These are phyloP conservation scores for Venustampulla echinocandica DNA, from an alignment of 495 filamentous ascomycete species.

Conservation along the genomic window DNA sequence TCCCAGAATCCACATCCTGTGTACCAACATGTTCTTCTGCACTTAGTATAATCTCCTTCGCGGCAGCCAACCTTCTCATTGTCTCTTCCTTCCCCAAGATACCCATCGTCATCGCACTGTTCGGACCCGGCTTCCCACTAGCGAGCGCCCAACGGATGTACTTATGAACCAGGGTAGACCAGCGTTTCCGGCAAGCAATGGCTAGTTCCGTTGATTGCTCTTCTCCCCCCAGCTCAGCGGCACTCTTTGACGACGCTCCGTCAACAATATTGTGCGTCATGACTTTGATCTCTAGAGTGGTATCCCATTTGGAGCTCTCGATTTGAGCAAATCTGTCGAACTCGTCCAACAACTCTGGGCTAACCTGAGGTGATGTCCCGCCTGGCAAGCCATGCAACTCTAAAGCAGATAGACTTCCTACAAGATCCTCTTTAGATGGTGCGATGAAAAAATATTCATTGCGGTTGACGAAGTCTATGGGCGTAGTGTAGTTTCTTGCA, in stretches of 20 bases:
- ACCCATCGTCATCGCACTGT: constrained; percentile 48
- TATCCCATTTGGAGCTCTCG: constrained; percentile 24
- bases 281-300: neutral
- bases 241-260: neutral
- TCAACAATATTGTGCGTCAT: constrained; percentile 1
- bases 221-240: neutral
- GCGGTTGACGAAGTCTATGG: constrained; percentile 46
- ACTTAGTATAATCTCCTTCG: too few species aligned
- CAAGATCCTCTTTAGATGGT: constrained; percentile 28
- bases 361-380: constrained; percentile 25
- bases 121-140: constrained; percentile 49
- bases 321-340: constrained; percentile 11
- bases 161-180: constrained; percentile 36
- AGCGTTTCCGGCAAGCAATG: constrained; percentile 39
- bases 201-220: neutral
- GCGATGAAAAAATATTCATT: constrained; percentile 58
- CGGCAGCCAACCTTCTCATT: constrained; percentile 40
- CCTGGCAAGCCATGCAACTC: constrained; percentile 15
- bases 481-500: constrained; percentile 51
- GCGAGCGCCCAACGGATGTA: constrained; percentile 62
- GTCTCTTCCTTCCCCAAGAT: constrained; percentile 56
- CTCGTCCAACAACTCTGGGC: neutral
- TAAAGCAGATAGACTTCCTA: neutral
- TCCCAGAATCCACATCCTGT: too few species aligned
- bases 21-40: too few species aligned